Evolutionary conservation across 768 basidiomycete species (phyloP).

Genomic region (Mycena rosella): DNA sequence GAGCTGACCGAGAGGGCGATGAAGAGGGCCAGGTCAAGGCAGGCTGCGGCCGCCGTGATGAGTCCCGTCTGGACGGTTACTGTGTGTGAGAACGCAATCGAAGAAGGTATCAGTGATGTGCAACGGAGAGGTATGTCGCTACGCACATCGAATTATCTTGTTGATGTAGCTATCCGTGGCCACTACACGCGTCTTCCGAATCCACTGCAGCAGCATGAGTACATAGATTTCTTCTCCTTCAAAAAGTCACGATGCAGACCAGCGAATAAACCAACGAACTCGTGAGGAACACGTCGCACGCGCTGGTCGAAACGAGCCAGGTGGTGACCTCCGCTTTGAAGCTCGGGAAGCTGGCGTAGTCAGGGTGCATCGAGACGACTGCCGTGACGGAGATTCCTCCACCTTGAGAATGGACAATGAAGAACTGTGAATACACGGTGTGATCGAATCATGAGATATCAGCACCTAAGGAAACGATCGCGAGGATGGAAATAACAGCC

Average conservation of each 20-base stretch:
- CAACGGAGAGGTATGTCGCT: background rate
- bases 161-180: conserved; percentile 32
- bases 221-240: background rate
- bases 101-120: background rate
- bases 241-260: background rate
- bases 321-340: conserved; percentile 26
- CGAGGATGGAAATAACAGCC: background rate
- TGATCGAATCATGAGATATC: background rate
- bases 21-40: no score
- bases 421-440: no score
- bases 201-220: conserved; percentile 18
- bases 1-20: no score
- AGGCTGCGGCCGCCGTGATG: conserved; percentile 25
- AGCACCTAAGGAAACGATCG: conserved; percentile 14
- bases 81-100: no score
- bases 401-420: conserved; percentile 1
- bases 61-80: conserved; percentile 31
- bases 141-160: conserved; percentile 34
- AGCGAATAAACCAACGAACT: conserved; percentile 11
- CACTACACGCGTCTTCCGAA: conserved; percentile 16
- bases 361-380: conserved; percentile 12
- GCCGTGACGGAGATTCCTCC: conserved; percentile 27
- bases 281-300: conserved; percentile 34
- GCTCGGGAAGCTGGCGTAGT: conserved; percentile 3
- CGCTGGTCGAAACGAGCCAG: conserved; percentile 30